Conservation (phyloP, 2,329 filamentous ascomycete genomes). For the Colletotrichum somersetense region DNA sequence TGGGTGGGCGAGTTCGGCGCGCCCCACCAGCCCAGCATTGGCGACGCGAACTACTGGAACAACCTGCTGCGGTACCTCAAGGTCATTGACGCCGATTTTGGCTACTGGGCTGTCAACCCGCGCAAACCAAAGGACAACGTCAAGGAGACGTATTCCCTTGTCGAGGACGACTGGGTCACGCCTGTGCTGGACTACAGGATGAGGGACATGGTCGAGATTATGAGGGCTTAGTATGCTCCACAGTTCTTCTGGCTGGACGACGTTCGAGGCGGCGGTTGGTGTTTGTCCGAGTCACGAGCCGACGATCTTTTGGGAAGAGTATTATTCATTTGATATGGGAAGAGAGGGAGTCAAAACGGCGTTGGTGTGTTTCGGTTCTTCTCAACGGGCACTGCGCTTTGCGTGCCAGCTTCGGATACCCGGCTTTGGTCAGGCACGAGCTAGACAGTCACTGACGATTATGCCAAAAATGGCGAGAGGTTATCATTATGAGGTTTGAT, state of each 20-base stretch:
- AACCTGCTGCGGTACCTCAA: slow-evolving; percentile 72
- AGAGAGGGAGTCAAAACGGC: slow-evolving; percentile 14
- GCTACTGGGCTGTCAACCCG: slow-evolving; percentile 78
- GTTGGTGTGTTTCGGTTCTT: slow-evolving; percentile 14
- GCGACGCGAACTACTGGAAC: slow-evolving; percentile 74
- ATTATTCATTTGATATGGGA: slow-evolving; percentile 23
- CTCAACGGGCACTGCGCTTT: slow-evolving; percentile 1
- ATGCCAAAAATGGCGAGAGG: slow-evolving; percentile 10
- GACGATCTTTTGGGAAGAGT: slow-evolving; percentile 13
- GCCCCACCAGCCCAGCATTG: slow-evolving; percentile 63
- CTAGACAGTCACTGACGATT: slow-evolving; percentile 33
- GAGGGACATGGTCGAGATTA: slow-evolving; percentile 71
- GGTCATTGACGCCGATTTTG: slow-evolving; percentile 72
- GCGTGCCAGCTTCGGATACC: slow-evolving; percentile 39
- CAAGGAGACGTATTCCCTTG: slow-evolving; percentile 71
- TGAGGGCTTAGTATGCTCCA: slow-evolving; percentile 47
- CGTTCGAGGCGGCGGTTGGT: neutral
- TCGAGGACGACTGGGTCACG: slow-evolving; percentile 74
- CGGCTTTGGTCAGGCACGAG: slow-evolving; percentile 38
- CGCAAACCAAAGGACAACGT: slow-evolving; percentile 70
- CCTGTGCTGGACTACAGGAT: slow-evolving; percentile 72
- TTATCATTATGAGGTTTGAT: neutral
- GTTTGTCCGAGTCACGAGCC: neutral
- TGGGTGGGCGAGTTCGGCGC: slow-evolving; percentile 78
- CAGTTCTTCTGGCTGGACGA: slow-evolving; percentile 25